Conservation (phyloP, 2,329 filamentous ascomycete genomes). For the Coniella vitis region DNA sequence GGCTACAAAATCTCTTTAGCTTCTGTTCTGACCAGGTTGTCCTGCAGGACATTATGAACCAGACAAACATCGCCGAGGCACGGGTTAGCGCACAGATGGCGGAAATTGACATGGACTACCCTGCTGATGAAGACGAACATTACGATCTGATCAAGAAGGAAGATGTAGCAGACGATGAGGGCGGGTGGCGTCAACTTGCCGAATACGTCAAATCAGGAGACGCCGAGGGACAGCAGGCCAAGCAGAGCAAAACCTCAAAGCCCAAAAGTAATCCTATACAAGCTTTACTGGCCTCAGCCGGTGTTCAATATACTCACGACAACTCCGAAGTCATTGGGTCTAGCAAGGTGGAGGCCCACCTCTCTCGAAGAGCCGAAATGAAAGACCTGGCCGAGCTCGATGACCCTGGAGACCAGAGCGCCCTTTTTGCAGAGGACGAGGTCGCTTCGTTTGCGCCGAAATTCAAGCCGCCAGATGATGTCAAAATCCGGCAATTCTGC, state of each 20-base stretch:
- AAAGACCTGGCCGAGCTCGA: slow-evolving; percentile 34
- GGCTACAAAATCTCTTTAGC: slow-evolving; percentile 76
- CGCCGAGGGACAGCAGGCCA: slow-evolving; percentile 28
- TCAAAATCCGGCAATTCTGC: slow-evolving; percentile 79
- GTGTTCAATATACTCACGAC: slow-evolving; percentile 92
- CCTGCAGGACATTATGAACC: slow-evolving; percentile 93
- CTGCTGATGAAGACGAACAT: slow-evolving; percentile 36
- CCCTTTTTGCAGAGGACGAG: slow-evolving; percentile 51
- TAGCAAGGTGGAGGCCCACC: slow-evolving; percentile 80
- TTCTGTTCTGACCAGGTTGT: slow-evolving; percentile 75
- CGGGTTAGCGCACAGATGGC: slow-evolving; percentile 75
- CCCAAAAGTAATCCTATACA: slow-evolving; percentile 68
- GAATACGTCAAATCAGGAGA: slow-evolving; percentile 46
- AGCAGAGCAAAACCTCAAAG: slow-evolving; percentile 28
- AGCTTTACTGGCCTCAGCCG: slow-evolving; percentile 79
- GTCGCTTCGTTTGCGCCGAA: slow-evolving; percentile 29
- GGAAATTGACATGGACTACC: slow-evolving; percentile 65
- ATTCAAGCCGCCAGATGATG: slow-evolving; percentile 68
- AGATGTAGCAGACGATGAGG: slow-evolving; percentile 45
- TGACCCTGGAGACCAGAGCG: slow-evolving; percentile 34
- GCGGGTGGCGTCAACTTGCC: slow-evolving; percentile 67
- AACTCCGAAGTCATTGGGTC: slow-evolving; percentile 93
- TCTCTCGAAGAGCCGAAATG: slow-evolving; percentile 70
- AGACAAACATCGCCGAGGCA: slow-evolving; percentile 93
- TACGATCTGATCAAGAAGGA: slow-evolving; percentile 38